Evolutionary conservation across 1,284 basidiomycete species (phyloP), one percentile per base, ranked within the genome.

Genomic region (Fomes fomentarius): DNA sequence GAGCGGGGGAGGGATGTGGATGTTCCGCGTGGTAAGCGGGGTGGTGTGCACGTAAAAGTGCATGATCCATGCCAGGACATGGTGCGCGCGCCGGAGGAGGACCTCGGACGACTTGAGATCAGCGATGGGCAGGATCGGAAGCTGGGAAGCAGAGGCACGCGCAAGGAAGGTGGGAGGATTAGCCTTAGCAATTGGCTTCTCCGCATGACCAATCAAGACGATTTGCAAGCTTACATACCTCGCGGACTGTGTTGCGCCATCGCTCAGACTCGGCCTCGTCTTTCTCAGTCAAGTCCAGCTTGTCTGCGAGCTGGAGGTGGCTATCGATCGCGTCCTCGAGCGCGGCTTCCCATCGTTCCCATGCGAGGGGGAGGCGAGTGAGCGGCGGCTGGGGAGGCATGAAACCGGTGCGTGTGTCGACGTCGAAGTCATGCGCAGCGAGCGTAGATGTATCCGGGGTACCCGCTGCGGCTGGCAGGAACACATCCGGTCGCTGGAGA

Each of bases 351-450:
- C 91, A 96, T 17, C 78, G 63, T 31, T 84, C 84, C 78, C 86
- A 94, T 50, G 75, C 70, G 0, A 57, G 62, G 0, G 82, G 80
- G 0, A 98, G 79, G 10, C 87, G 80, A 34, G 70, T 63, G 0
- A 94, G 66, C 0, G 94, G 94, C 1, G 83, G 81, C 28, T 89
- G 81, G 0, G 91, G 90, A 1, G 96, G 95, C 79, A 98, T 85
- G 69, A 98, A 98, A 0, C 96, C 96, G 0, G 94, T 94, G 21
- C 87, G 79, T 1, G 92, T 92, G 68, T 96, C 93, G 61, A 98
- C 90, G 69, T 97, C 94, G 76, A 94, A 98, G 76, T 98, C 95
- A 68, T 95, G 93, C 4, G 93, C 89, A 12, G 93, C 92, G 50
- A 95, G 84, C 4, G 93, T 94, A 11, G 91, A 85, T 4, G 89